phyloP scores from a whole-genome alignment of 352 stramenopile genomes.

The Pythium sukuiense region DNA sequence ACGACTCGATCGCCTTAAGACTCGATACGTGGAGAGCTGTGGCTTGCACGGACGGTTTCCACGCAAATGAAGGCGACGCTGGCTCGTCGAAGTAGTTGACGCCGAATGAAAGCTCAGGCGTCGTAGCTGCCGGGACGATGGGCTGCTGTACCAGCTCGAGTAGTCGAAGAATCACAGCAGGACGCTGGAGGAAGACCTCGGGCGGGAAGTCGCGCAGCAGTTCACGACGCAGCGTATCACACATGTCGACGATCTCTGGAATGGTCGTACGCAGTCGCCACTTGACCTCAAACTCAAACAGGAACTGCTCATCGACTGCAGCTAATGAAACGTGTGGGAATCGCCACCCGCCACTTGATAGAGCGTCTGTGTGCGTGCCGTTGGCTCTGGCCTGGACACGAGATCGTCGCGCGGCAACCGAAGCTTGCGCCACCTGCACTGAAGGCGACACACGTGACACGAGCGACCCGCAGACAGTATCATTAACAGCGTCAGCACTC shows the following conservation, averaged over 20 bases:
- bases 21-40: constrained; percentile 57
- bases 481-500: neutral
- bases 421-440: constrained; percentile 1
- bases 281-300: constrained; percentile 85
- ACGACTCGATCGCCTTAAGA: constrained; percentile 63
- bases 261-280: constrained; percentile 46
- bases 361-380: neutral
- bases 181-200: constrained; percentile 70
- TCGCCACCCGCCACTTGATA: constrained; percentile 41
- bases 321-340: constrained; percentile 56
- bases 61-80: constrained; percentile 36
- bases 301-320: constrained; percentile 60
- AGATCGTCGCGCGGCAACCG: neutral
- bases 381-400: neutral
- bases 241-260: constrained; percentile 52
- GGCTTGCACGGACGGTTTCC: constrained; percentile 47
- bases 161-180: constrained; percentile 54
- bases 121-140: constrained; percentile 35
- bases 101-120: constrained; percentile 33
- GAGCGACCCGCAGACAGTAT: neutral
- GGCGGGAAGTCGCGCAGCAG: constrained; percentile 68
- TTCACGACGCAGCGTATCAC: constrained; percentile 47
- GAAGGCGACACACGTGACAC: neutral
- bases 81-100: constrained; percentile 80
- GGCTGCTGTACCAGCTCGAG: constrained; percentile 67